These are phyloP conservation scores for Falciphora oryzae DNA, from an alignment of 2,329 filamentous ascomycete genomes.

Conservation along the genomic window DNA sequence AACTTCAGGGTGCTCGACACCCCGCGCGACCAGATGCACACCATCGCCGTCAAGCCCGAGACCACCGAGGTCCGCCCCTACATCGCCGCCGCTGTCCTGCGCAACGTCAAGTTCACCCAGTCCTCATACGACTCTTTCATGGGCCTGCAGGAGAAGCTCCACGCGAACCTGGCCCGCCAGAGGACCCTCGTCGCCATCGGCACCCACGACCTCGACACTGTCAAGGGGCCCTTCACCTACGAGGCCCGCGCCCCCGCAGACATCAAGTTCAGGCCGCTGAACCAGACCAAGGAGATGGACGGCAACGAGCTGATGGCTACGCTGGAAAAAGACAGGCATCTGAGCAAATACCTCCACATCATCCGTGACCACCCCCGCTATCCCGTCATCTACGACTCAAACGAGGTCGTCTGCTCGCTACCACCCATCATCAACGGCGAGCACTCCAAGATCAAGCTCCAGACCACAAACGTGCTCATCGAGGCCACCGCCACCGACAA, in stretches of 20 bases:
- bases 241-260: conserved; percentile 88
- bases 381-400: conserved; percentile 89
- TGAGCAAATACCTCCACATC: conserved; percentile 68
- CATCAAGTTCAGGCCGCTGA: conserved; percentile 85
- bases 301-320: conserved; percentile 74
- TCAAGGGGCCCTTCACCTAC: conserved; percentile 94
- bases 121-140: conserved; percentile 97
- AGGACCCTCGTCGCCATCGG: conserved; percentile 94
- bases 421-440: conserved; percentile 98
- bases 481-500: conserved; percentile 94
- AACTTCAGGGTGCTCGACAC: conserved; percentile 74
- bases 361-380: conserved; percentile 92
- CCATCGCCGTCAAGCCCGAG: conserved; percentile 70
- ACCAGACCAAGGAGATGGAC: conserved; percentile 85
- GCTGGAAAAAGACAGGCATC: conserved; percentile 9
- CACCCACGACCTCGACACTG: conserved; percentile 90
- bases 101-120: conserved; percentile 87
- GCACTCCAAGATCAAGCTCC: conserved; percentile 88
- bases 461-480: conserved; percentile 93
- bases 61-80: conserved; percentile 79
- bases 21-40: conserved; percentile 66
- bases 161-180: conserved; percentile 91
- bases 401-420: conserved; percentile 81
- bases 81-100: conserved; percentile 81
- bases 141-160: conserved; percentile 92